Base-by-base conservation (phyloP, 2,329 filamentous ascomycete genomes). In the Talaromyces funiculosus region DNA sequence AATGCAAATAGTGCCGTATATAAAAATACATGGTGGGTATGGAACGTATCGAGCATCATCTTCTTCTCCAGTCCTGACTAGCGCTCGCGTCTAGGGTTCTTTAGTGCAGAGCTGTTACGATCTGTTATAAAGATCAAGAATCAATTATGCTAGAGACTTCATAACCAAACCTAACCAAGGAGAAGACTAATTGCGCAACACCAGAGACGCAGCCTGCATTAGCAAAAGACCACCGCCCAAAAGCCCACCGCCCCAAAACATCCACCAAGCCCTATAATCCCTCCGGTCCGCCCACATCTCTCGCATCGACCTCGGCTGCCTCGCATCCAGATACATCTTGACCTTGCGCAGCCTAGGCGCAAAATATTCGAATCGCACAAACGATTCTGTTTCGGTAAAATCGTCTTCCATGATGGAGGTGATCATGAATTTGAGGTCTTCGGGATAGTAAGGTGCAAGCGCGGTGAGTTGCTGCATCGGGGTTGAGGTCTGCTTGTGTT, bases 261-360 rank as follows among this genome's bases (percentile, higher is more conserved):
- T 43, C 51, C 45, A 61, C 59, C 59, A 61, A 24, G 53, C 51
- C 45, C 38, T 26, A 61, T 22, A 61, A 61, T 61, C 43, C 22
- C 53, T 53, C 18, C 59, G 37, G 57, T 61, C 53, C 43, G 20
- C 16, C 59, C 59, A 61, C 33, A 61, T 10, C 45, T 61, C 8
- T 8, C 29, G 38, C 6, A 57, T 31, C 6, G 45, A 57, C 2
- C 20, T 16, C 26, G 59, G 53, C 38, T 57, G 45, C 6, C 45
- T 45, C 12, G 59, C 53, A 18, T 61, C 59, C 14, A 61, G 29
- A 38, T 61, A 61, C 29, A 4, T 31, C 18, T 57, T 61, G 1
- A 61, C 6, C 20, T 18, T 29, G 16, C 59, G 53, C 51, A 57
- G 35, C 8, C 59, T 37, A 35, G 53, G 20, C 18, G 37, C 53